Evolutionary conservation across 805 yeast genomes (phyloP), one percentile per base, ranked within the genome.

Genomic region (Komagataella mondaviorum): DNA sequence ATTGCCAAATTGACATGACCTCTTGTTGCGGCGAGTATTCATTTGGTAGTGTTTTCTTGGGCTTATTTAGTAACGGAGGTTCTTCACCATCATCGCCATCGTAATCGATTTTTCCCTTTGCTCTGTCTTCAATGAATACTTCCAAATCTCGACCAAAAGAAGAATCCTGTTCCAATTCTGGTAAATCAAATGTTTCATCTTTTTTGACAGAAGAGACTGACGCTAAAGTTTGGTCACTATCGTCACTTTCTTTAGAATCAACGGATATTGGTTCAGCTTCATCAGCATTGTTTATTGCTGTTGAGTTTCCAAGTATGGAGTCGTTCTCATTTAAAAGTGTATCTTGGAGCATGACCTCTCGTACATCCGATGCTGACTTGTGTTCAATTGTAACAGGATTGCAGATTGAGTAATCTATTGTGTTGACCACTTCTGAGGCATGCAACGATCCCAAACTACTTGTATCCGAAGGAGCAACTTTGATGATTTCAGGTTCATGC

Each of bases 1-100:
- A 57, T 23, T 66, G 63, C 71, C 71, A 67, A 44, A 67, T 67
- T 2, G 65, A 59, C 24, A 63, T 48, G 6, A 65, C 53, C 10
- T 63, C 68, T 3, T 54, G 52, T 46, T 57, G 56, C 14, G 62
- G 65, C 6, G 67, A 57, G 6, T 56, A 51, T 45, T 64, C 68
- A 3, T 46, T 14, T 12, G 39, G 39, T 10, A 30, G 14, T 8
- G 10, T 10, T 30, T 30, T 30, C 39, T 30, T 30, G 6, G 39
- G 39, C 14, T 30, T 30, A 10, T 8, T 30, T 8, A 30, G 5
- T 30, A 30, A 14, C 14, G 39, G n/a, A 8, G 39, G 39, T 14
- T 30, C 39, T 30, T 30, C 39, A 10, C 10, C 39, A 30, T 30
- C 10, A 30, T 30, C 39, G 14, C 14, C 39, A 30, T 30, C 12